Base-by-base conservation (phyloP, 768 basidiomycete genomes). In the Panaeolus papilionaceus region DNA sequence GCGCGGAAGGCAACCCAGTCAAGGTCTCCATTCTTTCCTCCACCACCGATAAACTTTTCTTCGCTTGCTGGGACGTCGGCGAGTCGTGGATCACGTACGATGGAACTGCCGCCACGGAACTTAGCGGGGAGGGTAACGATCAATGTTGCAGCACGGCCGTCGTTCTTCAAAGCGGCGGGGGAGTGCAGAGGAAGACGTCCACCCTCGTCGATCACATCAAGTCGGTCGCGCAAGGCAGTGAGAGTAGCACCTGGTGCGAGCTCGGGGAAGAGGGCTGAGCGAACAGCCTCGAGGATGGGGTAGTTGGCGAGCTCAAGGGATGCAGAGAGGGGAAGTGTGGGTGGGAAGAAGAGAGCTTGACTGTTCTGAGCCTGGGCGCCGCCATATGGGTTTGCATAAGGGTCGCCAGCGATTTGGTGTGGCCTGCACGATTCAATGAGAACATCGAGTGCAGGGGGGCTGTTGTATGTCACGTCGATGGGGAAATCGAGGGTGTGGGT, bases 401-500 rank as follows among this genome's bases (percentile, higher is more conserved):
- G 54, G 16, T 58, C 54, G 1, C 84, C 85, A 20, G 85, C 81
- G 1, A 84, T 84, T 64, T 86, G 85, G 71, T 90, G 87, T 5
- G 90, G 89, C 72, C 86, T 82, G 77, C 91, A 94, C 18, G 92
- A 85, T 4, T 88, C 88, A 70, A 94, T 86, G 72, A 94, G 84
- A 62, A 92, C 91, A 71, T 93, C 92, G 66, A 94, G 84, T 16
- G 93, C 88, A 1, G 92, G 92, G 16, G 92, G 92, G 16, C 88
- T 85, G 75, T 87, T 88, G 71, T 90, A 88, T 70, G 89, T 89
- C 54, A 92, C 84, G 71, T 94, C 90, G 67, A 94, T 86, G 4
- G 93, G 93, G 74, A 94, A 94, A 74, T 93, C 91, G 23, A 94
- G 83, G 9, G 92, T 90, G 74, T 94, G 91, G 0, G 91, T 89